Percentiles rank a stretch among this genome's conserved stretches.
Evolutionary conservation across 2,329 filamentous ascomycete species (phyloP).

Genomic region (Aureobasidium sp.): DNA sequence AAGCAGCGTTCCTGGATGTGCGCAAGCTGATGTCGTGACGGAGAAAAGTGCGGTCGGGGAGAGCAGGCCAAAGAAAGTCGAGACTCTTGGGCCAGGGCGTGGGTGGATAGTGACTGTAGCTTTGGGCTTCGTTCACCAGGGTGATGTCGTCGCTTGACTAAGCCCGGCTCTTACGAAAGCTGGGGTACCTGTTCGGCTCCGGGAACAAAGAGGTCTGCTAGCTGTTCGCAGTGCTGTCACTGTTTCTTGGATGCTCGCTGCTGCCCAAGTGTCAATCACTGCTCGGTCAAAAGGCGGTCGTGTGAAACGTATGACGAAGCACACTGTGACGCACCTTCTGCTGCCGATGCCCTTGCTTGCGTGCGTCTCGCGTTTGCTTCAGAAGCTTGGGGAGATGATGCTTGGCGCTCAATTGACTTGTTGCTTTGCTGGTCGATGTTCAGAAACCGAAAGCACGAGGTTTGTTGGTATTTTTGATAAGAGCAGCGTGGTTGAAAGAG

Average conservation of each 20-base stretch:
- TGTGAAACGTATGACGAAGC: conserved; percentile 17
- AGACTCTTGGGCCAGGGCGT: not conserved
- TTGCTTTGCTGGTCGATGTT: not conserved
- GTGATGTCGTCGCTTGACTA: conserved; percentile 12
- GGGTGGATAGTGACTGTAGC: not conserved
- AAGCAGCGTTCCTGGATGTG: not conserved
- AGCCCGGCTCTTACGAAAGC: conserved; percentile 7
- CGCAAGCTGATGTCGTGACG: not conserved
- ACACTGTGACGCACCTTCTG: conserved; percentile 13
- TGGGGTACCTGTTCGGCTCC: not conserved
- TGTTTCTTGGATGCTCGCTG: not conserved
- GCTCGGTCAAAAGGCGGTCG: conserved; percentile 3
- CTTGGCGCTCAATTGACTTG: conserved; percentile 1
- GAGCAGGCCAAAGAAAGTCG: not conserved
- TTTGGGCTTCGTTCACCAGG: conserved; percentile 11
- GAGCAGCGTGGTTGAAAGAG: not conserved
- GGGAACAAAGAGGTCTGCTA: conserved; percentile 2
- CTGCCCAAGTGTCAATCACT: conserved; percentile 9
- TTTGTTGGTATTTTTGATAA: not conserved
- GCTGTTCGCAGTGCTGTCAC: not conserved
- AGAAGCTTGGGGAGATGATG: not conserved
- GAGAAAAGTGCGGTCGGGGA: not conserved
- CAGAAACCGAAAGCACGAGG: not conserved
- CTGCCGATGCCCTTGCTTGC: not conserved
- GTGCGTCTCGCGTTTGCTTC: not conserved